Evolutionary conservation across 768 basidiomycete species (phyloP).

Genomic region (Amanita jacksonii): DNA sequence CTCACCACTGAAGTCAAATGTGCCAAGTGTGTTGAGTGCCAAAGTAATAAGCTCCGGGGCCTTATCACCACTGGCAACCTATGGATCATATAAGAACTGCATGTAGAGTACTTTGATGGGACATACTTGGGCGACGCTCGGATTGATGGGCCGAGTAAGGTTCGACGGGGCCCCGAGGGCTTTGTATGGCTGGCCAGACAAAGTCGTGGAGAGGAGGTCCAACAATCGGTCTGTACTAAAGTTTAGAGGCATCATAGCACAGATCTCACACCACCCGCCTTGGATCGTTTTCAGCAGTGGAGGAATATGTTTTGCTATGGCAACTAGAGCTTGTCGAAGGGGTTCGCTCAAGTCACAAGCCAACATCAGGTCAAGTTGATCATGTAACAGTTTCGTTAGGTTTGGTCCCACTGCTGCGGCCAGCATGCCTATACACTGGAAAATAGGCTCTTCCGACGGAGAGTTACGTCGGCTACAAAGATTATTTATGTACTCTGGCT

Average conservation of each 20-base stretch:
- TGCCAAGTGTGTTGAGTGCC: conserved; percentile 78
- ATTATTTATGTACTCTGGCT: background rate
- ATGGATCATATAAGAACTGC: conserved; percentile 6
- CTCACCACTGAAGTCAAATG: conserved; percentile 90
- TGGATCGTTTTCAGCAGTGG: conserved; percentile 89
- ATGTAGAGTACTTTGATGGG: background rate
- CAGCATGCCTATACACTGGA: conserved; percentile 96
- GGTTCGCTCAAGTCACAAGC: conserved; percentile 89
- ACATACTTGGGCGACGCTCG: conserved; percentile 38
- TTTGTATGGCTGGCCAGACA: conserved; percentile 80
- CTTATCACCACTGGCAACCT: conserved; percentile 46
- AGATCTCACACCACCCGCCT: conserved; percentile 33
- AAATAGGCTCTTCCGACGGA: conserved; percentile 89
- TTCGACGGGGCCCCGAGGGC: conserved; percentile 78
- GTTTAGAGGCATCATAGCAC: background rate
- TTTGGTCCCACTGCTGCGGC: conserved; percentile 93
- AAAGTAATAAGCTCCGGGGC: conserved; percentile 64
- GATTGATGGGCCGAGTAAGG: conserved; percentile 42
- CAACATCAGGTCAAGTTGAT: conserved; percentile 95
- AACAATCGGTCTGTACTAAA: conserved; percentile 67
- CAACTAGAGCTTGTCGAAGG: conserved; percentile 72
- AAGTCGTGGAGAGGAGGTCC: conserved; percentile 70
- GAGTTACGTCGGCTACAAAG: conserved; percentile 70
- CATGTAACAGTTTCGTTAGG: conserved; percentile 90
- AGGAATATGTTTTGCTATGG: conserved; percentile 80